These are phyloP conservation scores for Aspergillus saccharolyticus DNA, from an alignment of 495 filamentous ascomycete genomes.

Conservation along the genomic window DNA sequence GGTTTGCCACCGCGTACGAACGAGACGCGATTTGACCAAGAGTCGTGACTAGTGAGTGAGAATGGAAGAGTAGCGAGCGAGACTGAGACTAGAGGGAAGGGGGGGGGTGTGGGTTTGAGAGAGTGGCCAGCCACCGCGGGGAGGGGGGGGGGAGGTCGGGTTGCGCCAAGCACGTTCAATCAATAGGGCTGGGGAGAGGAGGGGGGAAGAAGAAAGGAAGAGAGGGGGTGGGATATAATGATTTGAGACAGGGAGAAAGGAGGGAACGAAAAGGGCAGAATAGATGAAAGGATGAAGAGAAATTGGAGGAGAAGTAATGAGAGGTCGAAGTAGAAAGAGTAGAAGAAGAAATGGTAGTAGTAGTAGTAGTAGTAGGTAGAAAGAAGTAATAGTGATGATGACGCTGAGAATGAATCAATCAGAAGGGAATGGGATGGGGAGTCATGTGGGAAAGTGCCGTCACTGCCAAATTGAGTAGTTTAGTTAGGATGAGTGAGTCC, in stretches of 20 bases:
- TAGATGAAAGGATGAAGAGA: conserved; percentile 4
- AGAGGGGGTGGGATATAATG: conserved; percentile 1
- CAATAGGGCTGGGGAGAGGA: neutral
- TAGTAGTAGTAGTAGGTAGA: neutral
- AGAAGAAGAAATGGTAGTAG: neutral
- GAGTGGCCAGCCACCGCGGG: conserved; percentile 19
- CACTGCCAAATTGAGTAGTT: neutral
- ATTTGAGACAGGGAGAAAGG: conserved; percentile 7
- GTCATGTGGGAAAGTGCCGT: neutral
- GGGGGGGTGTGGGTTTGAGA: conserved; percentile 4
- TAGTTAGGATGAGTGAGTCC: no score
- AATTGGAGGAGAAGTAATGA: conserved; percentile 7
- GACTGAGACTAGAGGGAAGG: conserved; percentile 8
- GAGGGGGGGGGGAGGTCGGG: conserved; percentile 7
- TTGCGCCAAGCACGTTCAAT: conserved; percentile 1
- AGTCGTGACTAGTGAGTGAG: neutral
- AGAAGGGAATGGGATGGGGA: neutral
- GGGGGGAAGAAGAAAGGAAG: neutral
- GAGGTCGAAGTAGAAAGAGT: conserved; percentile 3
- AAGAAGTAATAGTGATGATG: neutral
- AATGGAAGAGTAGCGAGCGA: neutral
- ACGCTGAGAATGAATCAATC: neutral
- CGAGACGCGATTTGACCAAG: conserved; percentile 10
- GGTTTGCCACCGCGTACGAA: conserved; percentile 32
- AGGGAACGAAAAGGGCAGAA: conserved; percentile 4